Percentiles rank a stretch among this genome's conserved stretches.
These are phyloP conservation scores for Scedosporium aurantiacum DNA, from an alignment of 2,329 filamentous ascomycete species.

Conservation along the genomic window DNA sequence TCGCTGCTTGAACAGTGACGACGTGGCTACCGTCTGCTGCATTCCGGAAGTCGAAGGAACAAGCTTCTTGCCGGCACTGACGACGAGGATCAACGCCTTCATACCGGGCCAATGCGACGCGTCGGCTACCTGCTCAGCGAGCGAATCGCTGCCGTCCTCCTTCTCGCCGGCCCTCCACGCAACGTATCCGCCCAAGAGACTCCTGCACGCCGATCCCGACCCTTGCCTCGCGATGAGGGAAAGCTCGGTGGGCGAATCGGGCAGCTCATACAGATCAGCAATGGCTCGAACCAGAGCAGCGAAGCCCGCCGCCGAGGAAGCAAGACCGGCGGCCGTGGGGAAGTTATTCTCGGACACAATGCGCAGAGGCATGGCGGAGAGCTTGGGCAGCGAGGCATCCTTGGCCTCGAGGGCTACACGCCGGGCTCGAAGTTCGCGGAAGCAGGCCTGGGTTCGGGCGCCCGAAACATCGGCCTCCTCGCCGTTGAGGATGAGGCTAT, in stretches of 20 bases:
- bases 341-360: conserved; percentile 98
- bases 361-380: conserved; percentile 65
- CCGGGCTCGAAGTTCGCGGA: conserved; percentile 71
- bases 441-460: conserved; percentile 86
- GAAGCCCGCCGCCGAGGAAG: conserved; percentile 59
- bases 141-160: conserved; percentile 73
- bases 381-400: conserved; percentile 66
- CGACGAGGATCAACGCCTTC: conserved; percentile 84
- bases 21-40: conserved; percentile 92
- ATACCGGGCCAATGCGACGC: conserved; percentile 91
- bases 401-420: conserved; percentile 63
- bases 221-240: conserved; percentile 86
- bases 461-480: conserved; percentile 73
- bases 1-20: conserved; percentile 71
- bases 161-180: conserved; percentile 77
- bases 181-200: conserved; percentile 89
- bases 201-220: conserved; percentile 87
- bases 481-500: conserved; percentile 78
- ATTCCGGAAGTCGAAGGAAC: conserved; percentile 88
- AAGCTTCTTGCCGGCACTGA: conserved; percentile 88
- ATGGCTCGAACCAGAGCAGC: conserved; percentile 71
- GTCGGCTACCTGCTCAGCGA: conserved; percentile 79
- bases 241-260: conserved; percentile 69
- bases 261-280: conserved; percentile 81
- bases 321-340: conserved; percentile 87